Base-by-base conservation (phyloP, 129 eudicot genomes). In the Helichrysum umbraculigerum region DNA sequence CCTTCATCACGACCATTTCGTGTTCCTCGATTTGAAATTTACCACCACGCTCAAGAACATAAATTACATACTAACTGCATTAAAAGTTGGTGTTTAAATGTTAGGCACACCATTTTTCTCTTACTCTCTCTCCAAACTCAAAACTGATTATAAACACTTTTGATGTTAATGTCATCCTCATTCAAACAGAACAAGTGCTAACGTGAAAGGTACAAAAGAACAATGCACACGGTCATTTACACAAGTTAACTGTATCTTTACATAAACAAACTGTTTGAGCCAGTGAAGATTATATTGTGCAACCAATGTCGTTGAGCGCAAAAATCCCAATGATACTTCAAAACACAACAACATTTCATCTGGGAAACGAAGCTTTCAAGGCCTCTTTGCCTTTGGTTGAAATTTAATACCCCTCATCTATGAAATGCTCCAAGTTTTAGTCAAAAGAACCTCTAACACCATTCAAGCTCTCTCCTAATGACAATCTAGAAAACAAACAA, bases 381-480 rank as follows among this genome's bases (percentile, higher is more conserved):
- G 21, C 4, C 72, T 50, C 33, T 12, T 9, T 66, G 61, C 54
- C 54, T 47, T 29, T 7, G 14, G 60, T 37, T 62, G 60, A 41
- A 32, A 44, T 74, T 42, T 12, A 11, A 12, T 44, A 39, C 44
- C 39, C 5, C 6, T 6, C 10, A 0, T 75, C 72, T 42, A 44
- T 2, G 52, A 60, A 22, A 60, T 9, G 66, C 34, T 60, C 33
- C 30, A 6, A 22, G 3, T 60, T 60, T 14, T 60, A 60, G 16
- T 60, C 66, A 4, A 60, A 22, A 22, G 66, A 60, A 60, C 66
- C 66, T 60, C 37, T 82, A 61, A 93, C 75, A 21, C 92, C 97
- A 65, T 87, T 91, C 79, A 93, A 77, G 85, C 93, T 93, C 87
- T 93, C 98, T 72, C 98, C 98, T 66, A 88, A 79, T 70, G 97